Conservation (phyloP, 768 basidiomycete genomes). For the Tylopilus intermedius region DNA sequence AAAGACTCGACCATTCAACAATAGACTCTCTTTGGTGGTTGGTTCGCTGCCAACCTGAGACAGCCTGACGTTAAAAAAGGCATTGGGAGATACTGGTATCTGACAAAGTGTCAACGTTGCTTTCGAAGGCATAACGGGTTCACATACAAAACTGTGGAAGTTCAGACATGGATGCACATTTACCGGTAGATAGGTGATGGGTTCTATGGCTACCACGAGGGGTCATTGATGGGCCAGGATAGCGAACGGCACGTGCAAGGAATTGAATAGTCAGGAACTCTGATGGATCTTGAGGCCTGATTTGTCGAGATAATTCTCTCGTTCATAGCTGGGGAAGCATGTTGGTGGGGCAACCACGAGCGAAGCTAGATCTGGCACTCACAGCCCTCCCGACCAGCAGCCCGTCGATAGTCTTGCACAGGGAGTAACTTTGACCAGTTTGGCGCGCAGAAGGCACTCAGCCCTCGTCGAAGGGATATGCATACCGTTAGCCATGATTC, state of each 20-base stretch:
- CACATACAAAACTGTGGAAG: too few relatives aligned
- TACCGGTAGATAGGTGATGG: neutral
- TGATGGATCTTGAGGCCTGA: too few relatives aligned
- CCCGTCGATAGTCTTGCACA: neutral
- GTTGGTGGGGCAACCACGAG: neutral
- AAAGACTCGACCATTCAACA: too few relatives aligned
- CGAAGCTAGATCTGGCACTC: neutral
- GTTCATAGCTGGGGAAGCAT: neutral
- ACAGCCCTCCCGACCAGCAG: neutral
- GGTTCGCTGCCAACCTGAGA: neutral
- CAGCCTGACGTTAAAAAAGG: neutral
- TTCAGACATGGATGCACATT: too few relatives aligned
- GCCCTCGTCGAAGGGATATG: neutral
- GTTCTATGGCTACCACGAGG: neutral
- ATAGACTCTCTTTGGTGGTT: neutral
- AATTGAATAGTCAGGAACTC: neutral
- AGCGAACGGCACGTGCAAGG: neutral
- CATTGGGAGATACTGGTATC: neutral
- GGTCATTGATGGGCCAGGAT: neutral
- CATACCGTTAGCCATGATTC: neutral
- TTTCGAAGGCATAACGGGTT: too few relatives aligned
- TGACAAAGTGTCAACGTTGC: too few relatives aligned
- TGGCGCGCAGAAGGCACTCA: neutral
- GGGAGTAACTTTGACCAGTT: neutral
- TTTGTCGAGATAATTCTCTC: neutral